These are phyloP conservation scores for Centrapalus pauciflorus DNA, from an alignment of 129 eudicot genomes.

Conservation along the genomic window DNA sequence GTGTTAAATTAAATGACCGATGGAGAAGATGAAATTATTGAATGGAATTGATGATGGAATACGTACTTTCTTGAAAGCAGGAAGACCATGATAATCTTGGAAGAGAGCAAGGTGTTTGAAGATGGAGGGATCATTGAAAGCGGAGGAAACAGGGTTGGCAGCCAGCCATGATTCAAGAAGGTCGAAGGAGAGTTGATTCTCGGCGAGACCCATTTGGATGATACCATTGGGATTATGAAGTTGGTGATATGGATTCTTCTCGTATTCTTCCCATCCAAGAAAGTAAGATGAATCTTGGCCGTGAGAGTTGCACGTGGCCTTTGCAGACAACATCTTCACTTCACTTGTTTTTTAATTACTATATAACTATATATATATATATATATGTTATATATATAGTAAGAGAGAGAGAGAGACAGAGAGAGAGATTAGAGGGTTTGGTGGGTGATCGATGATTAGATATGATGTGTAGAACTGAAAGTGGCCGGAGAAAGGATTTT, in stretches of 20 bases:
- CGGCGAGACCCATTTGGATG: slow-evolving; percentile 95
- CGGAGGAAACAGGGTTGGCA: slow-evolving; percentile 56
- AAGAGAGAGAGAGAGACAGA: background rate
- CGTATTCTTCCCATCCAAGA: slow-evolving; percentile 95
- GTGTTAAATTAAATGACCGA: too few species aligned
- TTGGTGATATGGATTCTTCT: slow-evolving; percentile 74
- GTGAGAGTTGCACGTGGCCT: slow-evolving; percentile 63
- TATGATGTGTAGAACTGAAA: too few species aligned
- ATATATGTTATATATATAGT: background rate
- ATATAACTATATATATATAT: background rate
- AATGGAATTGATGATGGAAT: background rate
- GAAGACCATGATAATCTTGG: slow-evolving; percentile 96
- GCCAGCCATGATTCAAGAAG: slow-evolving; percentile 75
- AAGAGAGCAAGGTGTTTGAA: slow-evolving; percentile 85
- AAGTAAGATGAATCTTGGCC: slow-evolving; percentile 96
- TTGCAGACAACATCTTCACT: slow-evolving; percentile 56
- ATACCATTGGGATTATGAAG: slow-evolving; percentile 62
- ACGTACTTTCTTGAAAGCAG: slow-evolving; percentile 77
- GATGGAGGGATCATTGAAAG: slow-evolving; percentile 55
- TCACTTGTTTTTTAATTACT: too few species aligned
- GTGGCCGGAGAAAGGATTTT: slow-evolving; percentile 11
- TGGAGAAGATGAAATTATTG: background rate
- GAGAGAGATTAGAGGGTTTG: background rate
- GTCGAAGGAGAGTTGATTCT: slow-evolving; percentile 89
- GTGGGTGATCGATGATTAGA: too few species aligned